phyloP scores from a whole-genome alignment of 2,329 filamentous ascomycete species.

The Orbilia javanica region DNA sequence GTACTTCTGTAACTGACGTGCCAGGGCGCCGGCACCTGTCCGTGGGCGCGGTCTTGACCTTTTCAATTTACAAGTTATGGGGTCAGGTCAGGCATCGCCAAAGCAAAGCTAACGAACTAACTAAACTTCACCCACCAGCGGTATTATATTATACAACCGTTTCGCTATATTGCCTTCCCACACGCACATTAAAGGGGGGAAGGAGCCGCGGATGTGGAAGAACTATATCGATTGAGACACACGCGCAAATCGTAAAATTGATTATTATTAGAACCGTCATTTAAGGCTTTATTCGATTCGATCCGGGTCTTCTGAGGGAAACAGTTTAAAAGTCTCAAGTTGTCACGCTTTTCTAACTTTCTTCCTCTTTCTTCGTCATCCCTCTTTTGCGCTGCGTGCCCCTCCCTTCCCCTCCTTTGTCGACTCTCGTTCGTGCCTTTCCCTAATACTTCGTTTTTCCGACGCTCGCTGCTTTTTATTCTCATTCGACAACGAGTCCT shows the following conservation, averaged over 20 bases:
- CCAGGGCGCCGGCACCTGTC: slow-evolving; percentile 54
- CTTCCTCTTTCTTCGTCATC: slow-evolving; percentile 27
- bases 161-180: slow-evolving; percentile 48
- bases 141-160: slow-evolving; percentile 54
- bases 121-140: slow-evolving; percentile 33
- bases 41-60: slow-evolving; percentile 39
- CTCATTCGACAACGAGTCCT: slow-evolving; percentile 23
- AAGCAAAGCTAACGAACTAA: neutral
- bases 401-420: slow-evolving; percentile 25
- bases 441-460: slow-evolving; percentile 42
- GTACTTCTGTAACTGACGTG: slow-evolving; percentile 56
- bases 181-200: slow-evolving; percentile 55
- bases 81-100: slow-evolving; percentile 21
- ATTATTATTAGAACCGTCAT: slow-evolving; percentile 57
- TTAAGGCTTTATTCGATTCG: slow-evolving; percentile 48
- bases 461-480: slow-evolving; percentile 35
- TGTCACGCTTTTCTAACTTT: slow-evolving; percentile 35
- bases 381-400: slow-evolving; percentile 34
- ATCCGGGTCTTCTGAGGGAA: slow-evolving; percentile 31
- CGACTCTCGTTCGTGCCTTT: slow-evolving; percentile 43
- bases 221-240: slow-evolving; percentile 46
- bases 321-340: slow-evolving; percentile 49
- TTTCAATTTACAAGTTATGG: slow-evolving; percentile 25
- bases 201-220: slow-evolving; percentile 53
- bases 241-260: slow-evolving; percentile 59